phyloP scores from a whole-genome alignment of 371 early-diverging fungal species.

The Parasitella parasitica region DNA sequence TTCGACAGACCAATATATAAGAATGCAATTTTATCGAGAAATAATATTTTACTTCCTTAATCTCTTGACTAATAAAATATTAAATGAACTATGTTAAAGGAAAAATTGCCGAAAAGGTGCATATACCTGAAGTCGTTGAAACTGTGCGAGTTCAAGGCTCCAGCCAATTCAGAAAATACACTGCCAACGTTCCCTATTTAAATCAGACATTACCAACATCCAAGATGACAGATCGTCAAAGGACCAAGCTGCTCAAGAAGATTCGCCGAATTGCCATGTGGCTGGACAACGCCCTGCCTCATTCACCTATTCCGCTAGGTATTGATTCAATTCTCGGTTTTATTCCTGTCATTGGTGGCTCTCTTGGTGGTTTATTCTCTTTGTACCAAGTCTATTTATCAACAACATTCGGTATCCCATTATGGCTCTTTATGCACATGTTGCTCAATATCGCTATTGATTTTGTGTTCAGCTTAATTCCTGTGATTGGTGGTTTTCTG shows the following conservation, averaged over 20 bases:
- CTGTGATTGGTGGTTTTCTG: conserved; percentile 32
- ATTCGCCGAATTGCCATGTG: conserved; percentile 30
- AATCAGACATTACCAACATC: conserved; percentile 27
- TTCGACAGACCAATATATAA: neutral
- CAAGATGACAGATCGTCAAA: conserved; percentile 25
- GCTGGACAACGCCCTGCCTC: conserved; percentile 45
- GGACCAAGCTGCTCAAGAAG: conserved; percentile 24
- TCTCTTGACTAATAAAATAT: neutral
- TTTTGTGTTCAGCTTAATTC: conserved; percentile 36
- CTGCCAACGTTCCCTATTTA: conserved; percentile 23
- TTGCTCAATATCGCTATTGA: conserved; percentile 36
- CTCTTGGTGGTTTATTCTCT: conserved; percentile 24
- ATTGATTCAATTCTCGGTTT: conserved; percentile 43
- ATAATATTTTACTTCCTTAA: neutral
- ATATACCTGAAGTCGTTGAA: conserved; percentile 24
- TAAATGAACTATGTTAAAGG: conserved; percentile 32
- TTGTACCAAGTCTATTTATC: conserved; percentile 47
- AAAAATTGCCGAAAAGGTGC: conserved; percentile 24
- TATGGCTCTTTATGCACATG: conserved; percentile 45
- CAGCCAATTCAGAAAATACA: conserved; percentile 11
- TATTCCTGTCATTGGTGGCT: conserved; percentile 42
- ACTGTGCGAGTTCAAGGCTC: conserved; percentile 20
- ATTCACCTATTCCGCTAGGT: conserved; percentile 48
- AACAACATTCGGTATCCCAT: conserved; percentile 42
- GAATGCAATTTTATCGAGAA: neutral